Evolutionary conservation across 306 rosid genomes (phyloP), one percentile per base, ranked within the genome.

Genomic region (Vicia faba): DNA sequence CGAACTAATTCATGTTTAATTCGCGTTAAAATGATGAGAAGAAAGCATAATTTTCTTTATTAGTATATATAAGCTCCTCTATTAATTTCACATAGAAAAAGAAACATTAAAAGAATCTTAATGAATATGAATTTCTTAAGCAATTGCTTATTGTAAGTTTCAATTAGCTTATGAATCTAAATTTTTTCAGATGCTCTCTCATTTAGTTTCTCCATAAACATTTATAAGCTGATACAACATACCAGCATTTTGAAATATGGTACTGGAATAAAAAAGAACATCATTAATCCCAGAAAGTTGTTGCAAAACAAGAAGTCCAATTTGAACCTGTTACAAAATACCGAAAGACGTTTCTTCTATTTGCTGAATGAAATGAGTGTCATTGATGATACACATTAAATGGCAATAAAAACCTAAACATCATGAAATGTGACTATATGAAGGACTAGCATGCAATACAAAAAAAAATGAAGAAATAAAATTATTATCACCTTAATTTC

Each of bases 241-340:
- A 81, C 82, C 85, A 46, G 99, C 96, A 70, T 75, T 66, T 75
- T 63, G 70, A 60, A 93, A 90, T 72, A 93, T 93, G 75, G 88
- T 83, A 69, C 88, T 93, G 53, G 99, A 73, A 80, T 90, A 93
- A 76, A 90, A 93, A 26, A 93, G 81, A 73, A 93, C 91, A 3
- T 84, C 99, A 50, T 90, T 93, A 38, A 93, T 82, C 80, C 99
- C 99, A 65, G 87, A 83, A 61, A 93, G 85, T 76, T 93, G 97
- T 82, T 93, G 99, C 84, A 93, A 86, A 79, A 84, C 78, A 64
- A 90, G 97, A 65, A 90, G 67, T 79, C 99, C 99, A 62, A 72
- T 88, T 80, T 97, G 97, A 85, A 93, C 88, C 96, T n/a, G n/a
- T n/a, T 90, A 82, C 75, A 75, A 10, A 57, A 77, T 13, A 86